Percentiles rank a stretch among this genome's conserved stretches.
These are phyloP conservation scores for Cystofilobasidium capitatum DNA, from an alignment of 768 basidiomycete species.

Conservation along the genomic window DNA sequence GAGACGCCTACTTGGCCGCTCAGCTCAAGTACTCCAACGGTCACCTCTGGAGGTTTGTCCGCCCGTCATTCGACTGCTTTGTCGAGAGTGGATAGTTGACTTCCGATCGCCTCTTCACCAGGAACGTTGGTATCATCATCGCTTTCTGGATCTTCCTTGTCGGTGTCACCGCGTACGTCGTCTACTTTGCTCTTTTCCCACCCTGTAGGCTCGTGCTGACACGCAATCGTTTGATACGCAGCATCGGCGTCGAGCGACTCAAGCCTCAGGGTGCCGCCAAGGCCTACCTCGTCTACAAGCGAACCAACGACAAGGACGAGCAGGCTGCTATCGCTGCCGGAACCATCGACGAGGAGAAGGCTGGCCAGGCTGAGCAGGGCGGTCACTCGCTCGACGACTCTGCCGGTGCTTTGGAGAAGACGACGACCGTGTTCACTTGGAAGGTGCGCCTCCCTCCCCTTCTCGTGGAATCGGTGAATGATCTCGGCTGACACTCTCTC, in stretches of 20 bases:
- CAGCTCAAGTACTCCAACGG: slow-evolving; percentile 40
- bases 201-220: too few species aligned
- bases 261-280: slow-evolving; percentile 19
- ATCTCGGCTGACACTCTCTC: neutral
- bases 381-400: slow-evolving; percentile 43
- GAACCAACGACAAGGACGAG: slow-evolving; percentile 24
- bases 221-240: too few species aligned
- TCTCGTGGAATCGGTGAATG: neutral
- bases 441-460: slow-evolving; percentile 32
- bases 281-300: slow-evolving; percentile 22
- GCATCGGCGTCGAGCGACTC: slow-evolving; percentile 47
- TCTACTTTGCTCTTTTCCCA: too few species aligned
- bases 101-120: neutral
- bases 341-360: slow-evolving; percentile 19
- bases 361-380: slow-evolving; percentile 55
- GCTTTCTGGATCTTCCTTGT: slow-evolving; percentile 55
- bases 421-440: slow-evolving; percentile 64
- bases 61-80: neutral
- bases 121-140: slow-evolving; percentile 60
- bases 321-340: slow-evolving; percentile 16
- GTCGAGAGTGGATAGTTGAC: slow-evolving; percentile 36
- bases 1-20: slow-evolving; percentile 51
- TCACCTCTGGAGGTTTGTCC: slow-evolving; percentile 38
- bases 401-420: slow-evolving; percentile 37
- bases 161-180: slow-evolving; percentile 39